phyloP scores from a whole-genome alignment of 2,329 filamentous ascomycete genomes.

The Sporothrix pseudoabietina region DNA sequence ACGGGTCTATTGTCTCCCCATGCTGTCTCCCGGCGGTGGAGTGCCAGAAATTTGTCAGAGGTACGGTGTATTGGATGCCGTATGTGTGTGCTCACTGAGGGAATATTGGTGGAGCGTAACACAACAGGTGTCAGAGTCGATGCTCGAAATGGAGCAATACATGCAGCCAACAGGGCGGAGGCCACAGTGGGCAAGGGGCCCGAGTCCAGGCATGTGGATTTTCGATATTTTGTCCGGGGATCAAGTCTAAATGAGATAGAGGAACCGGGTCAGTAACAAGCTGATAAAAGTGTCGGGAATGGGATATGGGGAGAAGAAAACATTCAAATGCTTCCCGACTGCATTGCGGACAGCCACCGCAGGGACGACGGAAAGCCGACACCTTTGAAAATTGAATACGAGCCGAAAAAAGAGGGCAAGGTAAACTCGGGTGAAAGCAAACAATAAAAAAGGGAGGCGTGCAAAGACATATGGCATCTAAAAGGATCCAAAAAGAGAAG shows the following conservation, averaged over 20 bases:
- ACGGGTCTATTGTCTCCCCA: not conserved
- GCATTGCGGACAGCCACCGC: not conserved
- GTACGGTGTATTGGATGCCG: no score
- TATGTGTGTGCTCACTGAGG: not conserved
- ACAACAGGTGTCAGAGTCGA: not conserved
- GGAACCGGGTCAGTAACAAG: not conserved
- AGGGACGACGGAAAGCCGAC: not conserved
- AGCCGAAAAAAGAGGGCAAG: not conserved
- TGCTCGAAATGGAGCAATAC: not conserved
- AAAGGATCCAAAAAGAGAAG: not conserved
- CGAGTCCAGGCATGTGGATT: constrained; percentile 8
- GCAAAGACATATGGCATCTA: not conserved
- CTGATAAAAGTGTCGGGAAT: not conserved
- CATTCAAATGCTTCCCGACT: not conserved
- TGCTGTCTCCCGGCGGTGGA: not conserved
- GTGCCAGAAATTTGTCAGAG: not conserved
- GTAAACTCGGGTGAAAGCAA: not conserved
- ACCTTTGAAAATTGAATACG: not conserved
- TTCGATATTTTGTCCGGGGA: not conserved
- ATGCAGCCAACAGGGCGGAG: not conserved
- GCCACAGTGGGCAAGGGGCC: not conserved
- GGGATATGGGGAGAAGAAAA: not conserved
- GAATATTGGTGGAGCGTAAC: constrained; percentile 16
- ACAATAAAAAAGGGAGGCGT: not conserved
- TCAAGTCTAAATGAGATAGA: not conserved